Evolutionary conservation across 1,284 basidiomycete genomes (phyloP).

Genomic region (Limonomyces culmigenus): DNA sequence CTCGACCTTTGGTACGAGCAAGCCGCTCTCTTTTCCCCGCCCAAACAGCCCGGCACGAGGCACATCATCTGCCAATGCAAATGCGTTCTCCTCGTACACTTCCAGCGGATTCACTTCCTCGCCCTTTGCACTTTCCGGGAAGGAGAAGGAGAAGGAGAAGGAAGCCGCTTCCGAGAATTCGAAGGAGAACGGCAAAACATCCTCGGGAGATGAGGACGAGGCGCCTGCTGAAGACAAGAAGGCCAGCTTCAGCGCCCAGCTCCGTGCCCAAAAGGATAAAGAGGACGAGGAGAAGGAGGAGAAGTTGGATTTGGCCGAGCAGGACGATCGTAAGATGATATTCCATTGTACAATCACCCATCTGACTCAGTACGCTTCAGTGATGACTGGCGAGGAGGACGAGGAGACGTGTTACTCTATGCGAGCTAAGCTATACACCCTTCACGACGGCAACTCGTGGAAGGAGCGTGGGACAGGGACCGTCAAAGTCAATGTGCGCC

Average conservation of each 20-base stretch:
- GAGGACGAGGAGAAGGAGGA: slow-evolving; percentile 22
- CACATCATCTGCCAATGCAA: not conserved
- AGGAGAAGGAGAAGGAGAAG: not conserved
- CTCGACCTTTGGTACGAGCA: slow-evolving; percentile 9
- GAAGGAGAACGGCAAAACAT: slow-evolving; percentile 5
- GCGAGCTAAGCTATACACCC: slow-evolving; percentile 71
- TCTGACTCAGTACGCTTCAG: slow-evolving; percentile 21
- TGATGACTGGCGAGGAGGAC: slow-evolving; percentile 83
- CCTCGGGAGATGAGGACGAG: slow-evolving; percentile 13
- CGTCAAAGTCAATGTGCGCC: slow-evolving; percentile 66
- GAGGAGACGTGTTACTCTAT: slow-evolving; percentile 76
- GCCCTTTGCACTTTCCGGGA: not conserved
- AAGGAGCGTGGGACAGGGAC: slow-evolving; percentile 79
- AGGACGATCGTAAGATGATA: too few species aligned
- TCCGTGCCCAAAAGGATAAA: slow-evolving; percentile 30
- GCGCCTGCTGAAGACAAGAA: slow-evolving; percentile 20
- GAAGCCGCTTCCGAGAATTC: not conserved
- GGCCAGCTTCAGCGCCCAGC: slow-evolving; percentile 37
- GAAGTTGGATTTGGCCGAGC: slow-evolving; percentile 37
- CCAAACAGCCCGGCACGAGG: not conserved
- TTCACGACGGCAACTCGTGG: slow-evolving; percentile 59
- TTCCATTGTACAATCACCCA: not conserved
- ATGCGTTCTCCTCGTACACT: not conserved
- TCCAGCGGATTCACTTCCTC: not conserved
- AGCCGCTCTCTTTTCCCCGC: not conserved